phyloP scores from a whole-genome alignment of 139 green algal species.

The Tetradesmus lagerheimii region DNA sequence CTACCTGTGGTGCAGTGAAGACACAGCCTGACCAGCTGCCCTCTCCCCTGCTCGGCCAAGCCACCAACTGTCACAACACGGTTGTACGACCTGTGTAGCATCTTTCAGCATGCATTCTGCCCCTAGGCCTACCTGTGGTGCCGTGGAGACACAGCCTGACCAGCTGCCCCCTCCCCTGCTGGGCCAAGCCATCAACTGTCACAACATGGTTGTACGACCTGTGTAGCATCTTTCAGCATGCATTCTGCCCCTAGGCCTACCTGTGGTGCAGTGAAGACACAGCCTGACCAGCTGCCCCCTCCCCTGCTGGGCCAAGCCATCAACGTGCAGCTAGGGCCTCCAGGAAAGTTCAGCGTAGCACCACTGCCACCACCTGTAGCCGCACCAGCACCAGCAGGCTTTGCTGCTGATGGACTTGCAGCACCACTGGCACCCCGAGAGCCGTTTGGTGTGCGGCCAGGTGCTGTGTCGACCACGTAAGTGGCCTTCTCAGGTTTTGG shows the following conservation, averaged over 20 bases:
- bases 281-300: constrained; percentile 25
- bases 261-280: constrained; percentile 24
- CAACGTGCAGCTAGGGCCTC: constrained; percentile 29
- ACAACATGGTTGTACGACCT: too few relatives aligned
- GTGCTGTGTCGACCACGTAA: neutral
- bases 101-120: too few relatives aligned
- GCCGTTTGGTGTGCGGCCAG: too few relatives aligned
- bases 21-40: too few relatives aligned
- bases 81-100: too few relatives aligned
- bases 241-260: neutral
- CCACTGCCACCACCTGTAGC: neutral
- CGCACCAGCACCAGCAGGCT: neutral
- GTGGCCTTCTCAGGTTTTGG: neutral
- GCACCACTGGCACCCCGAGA: neutral
- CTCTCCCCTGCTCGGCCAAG: too few relatives aligned
- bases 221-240: too few relatives aligned
- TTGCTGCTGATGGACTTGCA: neutral
- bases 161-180: too few relatives aligned
- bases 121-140: too few relatives aligned
- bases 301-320: constrained; percentile 32
- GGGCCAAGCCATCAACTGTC: neutral
- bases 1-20: too few relatives aligned
- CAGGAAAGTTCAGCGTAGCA: neutral
- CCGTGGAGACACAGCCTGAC: too few relatives aligned
- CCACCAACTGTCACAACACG: too few relatives aligned